Evolutionary conservation across 257 asterid genomes (phyloP).

Genomic region (Salvia miltiorrhiza): DNA sequence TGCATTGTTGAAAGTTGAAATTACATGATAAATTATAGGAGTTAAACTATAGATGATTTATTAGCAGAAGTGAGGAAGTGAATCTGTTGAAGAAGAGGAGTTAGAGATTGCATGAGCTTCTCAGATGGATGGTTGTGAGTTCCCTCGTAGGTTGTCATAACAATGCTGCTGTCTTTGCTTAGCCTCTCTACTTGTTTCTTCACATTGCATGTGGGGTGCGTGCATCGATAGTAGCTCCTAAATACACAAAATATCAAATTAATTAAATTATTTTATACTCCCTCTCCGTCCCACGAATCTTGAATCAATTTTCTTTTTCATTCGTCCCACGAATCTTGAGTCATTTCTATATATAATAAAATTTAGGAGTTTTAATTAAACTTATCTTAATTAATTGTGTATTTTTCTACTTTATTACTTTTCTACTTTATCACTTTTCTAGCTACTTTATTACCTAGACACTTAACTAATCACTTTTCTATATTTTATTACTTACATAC

Average conservation of each 20-base stretch:
- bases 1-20: background rate
- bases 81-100: constrained; percentile 71
- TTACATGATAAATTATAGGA: background rate
- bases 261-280: too few species aligned
- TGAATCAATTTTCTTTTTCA: too few species aligned
- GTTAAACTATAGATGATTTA: background rate
- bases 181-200: constrained; percentile 85
- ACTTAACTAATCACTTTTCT: too few species aligned
- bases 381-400: too few species aligned
- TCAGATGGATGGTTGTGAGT: constrained; percentile 76
- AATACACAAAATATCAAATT: background rate
- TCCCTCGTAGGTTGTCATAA: constrained; percentile 80
- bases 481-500: too few species aligned
- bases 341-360: too few species aligned
- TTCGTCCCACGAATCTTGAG: too few species aligned
- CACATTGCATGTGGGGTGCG: constrained; percentile 86
- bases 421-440: too few species aligned
- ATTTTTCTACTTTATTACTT: too few species aligned
- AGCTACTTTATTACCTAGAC: too few species aligned
- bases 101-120: constrained; percentile 66
- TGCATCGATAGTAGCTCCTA: constrained; percentile 82
- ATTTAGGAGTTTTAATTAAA: too few species aligned
- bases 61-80: constrained; percentile 42
- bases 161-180: constrained; percentile 58
- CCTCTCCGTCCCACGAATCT: too few species aligned